Evolutionary conservation across 2,329 filamentous ascomycete species (phyloP).

Genomic region (Cladobotryum mycophilum): DNA sequence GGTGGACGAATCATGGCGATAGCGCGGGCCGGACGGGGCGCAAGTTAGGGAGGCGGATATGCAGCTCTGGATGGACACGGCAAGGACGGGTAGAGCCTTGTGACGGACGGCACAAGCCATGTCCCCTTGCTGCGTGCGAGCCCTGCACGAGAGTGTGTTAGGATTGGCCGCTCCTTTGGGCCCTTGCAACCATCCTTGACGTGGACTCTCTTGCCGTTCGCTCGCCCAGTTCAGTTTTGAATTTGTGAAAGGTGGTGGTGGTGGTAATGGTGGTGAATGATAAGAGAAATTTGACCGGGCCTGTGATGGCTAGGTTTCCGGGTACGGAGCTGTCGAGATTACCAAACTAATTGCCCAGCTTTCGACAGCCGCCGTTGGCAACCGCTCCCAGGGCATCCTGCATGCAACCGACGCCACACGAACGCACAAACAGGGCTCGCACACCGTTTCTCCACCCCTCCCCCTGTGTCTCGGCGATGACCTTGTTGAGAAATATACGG

Average conservation of each 20-base stretch:
- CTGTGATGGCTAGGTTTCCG: no score
- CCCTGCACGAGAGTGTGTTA: background rate
- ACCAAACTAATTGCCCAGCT: background rate
- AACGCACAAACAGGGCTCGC: background rate
- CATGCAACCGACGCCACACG: background rate
- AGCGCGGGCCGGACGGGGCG: conserved; percentile 5
- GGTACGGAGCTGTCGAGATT: no score
- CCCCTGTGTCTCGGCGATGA: conserved; percentile 22
- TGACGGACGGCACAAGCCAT: conserved; percentile 18
- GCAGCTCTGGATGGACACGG: conserved; percentile 17
- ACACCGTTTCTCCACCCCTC: conserved; percentile 16
- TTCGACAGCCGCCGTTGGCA: background rate
- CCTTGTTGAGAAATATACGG: conserved; percentile 11
- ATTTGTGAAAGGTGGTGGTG: no score
- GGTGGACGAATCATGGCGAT: conserved; percentile 6
- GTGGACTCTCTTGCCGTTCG: no score
- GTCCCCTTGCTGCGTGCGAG: background rate
- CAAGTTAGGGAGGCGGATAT: conserved; percentile 7
- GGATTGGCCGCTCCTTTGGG: background rate
- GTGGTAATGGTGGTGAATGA: no score
- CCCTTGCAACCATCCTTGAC: background rate
- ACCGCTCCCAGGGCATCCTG: background rate
- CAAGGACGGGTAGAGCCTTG: conserved; percentile 31
- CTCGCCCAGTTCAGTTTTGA: no score
- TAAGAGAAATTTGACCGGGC: no score